Evolutionary conservation across 768 basidiomycete species (phyloP).

Genomic region (Amanita thiersii): DNA sequence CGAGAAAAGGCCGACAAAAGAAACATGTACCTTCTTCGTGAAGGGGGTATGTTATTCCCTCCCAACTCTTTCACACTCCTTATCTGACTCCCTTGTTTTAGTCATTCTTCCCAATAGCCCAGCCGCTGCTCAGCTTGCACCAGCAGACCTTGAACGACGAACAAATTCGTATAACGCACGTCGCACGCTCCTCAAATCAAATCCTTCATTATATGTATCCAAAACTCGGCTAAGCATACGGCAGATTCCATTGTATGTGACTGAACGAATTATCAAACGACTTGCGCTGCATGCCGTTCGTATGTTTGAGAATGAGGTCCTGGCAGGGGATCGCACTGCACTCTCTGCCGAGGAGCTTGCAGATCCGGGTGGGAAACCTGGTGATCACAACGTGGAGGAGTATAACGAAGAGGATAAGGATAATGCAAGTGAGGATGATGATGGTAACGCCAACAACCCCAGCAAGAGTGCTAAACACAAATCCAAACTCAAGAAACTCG

Average conservation of each 20-base stretch:
- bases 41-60: slow-evolving; percentile 66
- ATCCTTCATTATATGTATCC: slow-evolving; percentile 92
- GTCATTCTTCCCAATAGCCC: slow-evolving; percentile 88
- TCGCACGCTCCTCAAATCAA: slow-evolving; percentile 73
- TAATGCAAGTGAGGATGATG: no score
- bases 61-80: background rate
- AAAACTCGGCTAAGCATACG: slow-evolving; percentile 91
- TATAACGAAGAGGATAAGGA: slow-evolving; percentile 21
- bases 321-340: slow-evolving; percentile 45
- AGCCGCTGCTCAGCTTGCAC: slow-evolving; percentile 51
- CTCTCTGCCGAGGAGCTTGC: slow-evolving; percentile 69
- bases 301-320: slow-evolving; percentile 74
- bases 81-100: slow-evolving; percentile 21
- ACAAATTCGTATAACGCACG: slow-evolving; percentile 82
- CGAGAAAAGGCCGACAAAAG: slow-evolving; percentile 91
- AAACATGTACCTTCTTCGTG: slow-evolving; percentile 90
- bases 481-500: slow-evolving; percentile 20
- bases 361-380: slow-evolving; percentile 22
- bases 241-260: slow-evolving; percentile 84
- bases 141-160: slow-evolving; percentile 82
- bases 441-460: slow-evolving; percentile 31
- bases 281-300: slow-evolving; percentile 77
- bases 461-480: slow-evolving; percentile 24
- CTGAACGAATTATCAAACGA: slow-evolving; percentile 84
- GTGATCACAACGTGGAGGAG: slow-evolving; percentile 13